Evolutionary conservation across 176 grass and related monocot genomes (phyloP).

Genomic region (Avena atlantica): DNA sequence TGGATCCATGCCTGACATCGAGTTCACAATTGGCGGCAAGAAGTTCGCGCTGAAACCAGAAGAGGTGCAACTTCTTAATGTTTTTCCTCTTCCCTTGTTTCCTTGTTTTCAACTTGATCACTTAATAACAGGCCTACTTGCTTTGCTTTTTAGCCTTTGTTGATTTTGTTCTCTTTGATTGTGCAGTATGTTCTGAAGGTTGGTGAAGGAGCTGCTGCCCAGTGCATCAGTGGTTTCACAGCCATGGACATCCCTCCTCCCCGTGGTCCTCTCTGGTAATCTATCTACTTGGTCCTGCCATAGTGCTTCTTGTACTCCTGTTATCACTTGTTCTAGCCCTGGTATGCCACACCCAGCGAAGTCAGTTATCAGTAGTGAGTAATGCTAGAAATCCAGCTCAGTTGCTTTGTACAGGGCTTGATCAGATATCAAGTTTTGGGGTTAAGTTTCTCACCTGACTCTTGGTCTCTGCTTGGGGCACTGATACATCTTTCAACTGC

Average conservation of each 20-base stretch:
- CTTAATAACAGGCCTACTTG: not conserved
- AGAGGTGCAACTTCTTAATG: conserved; percentile 48
- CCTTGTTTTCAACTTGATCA: not conserved
- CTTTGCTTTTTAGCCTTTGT: not conserved
- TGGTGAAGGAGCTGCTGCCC: conserved; percentile 62
- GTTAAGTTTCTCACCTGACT: not conserved
- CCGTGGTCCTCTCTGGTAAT: conserved; percentile 91
- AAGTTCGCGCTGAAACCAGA: conserved; percentile 65
- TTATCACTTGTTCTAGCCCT: not conserved
- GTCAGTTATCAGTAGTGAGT: too few relatives aligned
- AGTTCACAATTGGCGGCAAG: conserved; percentile 76
- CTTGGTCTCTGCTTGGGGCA: not conserved
- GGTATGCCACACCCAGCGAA: not conserved
- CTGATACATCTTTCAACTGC: conserved; percentile 30
- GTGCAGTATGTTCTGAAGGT: conserved; percentile 90
- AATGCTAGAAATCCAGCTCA: not conserved
- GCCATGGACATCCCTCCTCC: conserved; percentile 84
- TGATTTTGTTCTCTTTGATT: not conserved
- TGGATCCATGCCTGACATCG: conserved; percentile 68
- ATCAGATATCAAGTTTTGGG: not conserved
- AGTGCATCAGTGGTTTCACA: conserved; percentile 98
- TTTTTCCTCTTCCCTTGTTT: not conserved
- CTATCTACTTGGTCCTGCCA: not conserved
- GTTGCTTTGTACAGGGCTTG: not conserved
- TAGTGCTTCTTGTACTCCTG: not conserved